These are phyloP conservation scores for Gigaspora rosea DNA, from an alignment of 192 early-diverging fungal species.

Conservation along the genomic window DNA sequence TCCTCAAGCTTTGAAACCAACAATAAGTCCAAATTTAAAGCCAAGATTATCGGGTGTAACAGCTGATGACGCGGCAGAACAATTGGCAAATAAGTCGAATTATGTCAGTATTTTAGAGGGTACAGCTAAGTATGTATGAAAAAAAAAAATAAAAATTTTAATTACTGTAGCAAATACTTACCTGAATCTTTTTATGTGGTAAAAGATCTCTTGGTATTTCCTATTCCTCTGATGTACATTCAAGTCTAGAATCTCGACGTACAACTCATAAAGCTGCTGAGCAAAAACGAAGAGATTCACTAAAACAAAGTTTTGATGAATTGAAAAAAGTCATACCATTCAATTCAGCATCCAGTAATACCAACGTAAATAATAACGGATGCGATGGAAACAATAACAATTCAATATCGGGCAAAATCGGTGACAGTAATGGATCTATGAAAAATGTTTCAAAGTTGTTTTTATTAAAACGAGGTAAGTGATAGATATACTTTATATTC, in stretches of 20 bases:
- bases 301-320: constrained; percentile 88
- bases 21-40: constrained; percentile 51
- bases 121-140: constrained; percentile 69
- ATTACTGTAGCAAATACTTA: background rate
- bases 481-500: background rate
- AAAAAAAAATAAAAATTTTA: background rate
- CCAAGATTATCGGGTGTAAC: constrained; percentile 44
- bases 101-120: constrained; percentile 90
- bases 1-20: constrained; percentile 34
- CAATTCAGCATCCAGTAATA: background rate
- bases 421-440: background rate
- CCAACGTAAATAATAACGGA: background rate
- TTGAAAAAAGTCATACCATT: constrained; percentile 66
- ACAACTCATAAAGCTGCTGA: constrained; percentile 95
- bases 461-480: constrained; percentile 28
- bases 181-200: constrained; percentile 10
- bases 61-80: constrained; percentile 42
- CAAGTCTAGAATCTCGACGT: constrained; percentile 78
- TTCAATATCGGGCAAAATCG: background rate
- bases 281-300: constrained; percentile 91
- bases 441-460: constrained; percentile 31
- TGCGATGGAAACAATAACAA: background rate
- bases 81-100: constrained; percentile 61
- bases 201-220: constrained; percentile 67
- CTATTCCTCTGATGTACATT: constrained; percentile 74